Base-by-base conservation (phyloP, 1,139 yeast species). In the Hemisphaericaspora subhashii region DNA sequence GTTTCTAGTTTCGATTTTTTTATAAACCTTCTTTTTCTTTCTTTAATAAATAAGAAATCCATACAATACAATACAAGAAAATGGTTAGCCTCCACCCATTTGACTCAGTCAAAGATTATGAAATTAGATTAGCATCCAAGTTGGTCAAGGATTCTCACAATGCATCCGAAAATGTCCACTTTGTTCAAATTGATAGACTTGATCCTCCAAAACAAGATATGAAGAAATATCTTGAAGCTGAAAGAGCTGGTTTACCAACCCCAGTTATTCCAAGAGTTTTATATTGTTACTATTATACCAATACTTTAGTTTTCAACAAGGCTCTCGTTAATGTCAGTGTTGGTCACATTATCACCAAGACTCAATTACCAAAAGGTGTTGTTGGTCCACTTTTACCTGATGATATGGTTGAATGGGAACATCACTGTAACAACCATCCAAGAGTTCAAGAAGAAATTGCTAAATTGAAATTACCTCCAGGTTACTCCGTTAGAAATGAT, bases 141-240 rank as follows among this genome's bases (percentile, higher is more conserved):
- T 71, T 82, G 44, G 65, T 83, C 61, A 81, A 81, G 60, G 83
- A 78, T 55, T 62, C 79, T 41, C 66, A 77, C 47, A 64, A 74
- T 18, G 74, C 77, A 6, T 49, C 57, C 18, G 76, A 66, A 40
- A 56, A 66, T 42, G 75, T 86, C 36, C 90, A 83, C 62, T 83
- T 86, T 64, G 79, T 81, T 51, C 86, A 80, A 56, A 68, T 86
- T 41, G 92, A 85, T 55, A 75, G 81, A 54, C 60, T 79, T 41
- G 95, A 87, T 57, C 95, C 96, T 25, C 94, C 95, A 46, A 87
- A 87, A 74, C 68, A 77, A 52, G 79, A 75, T 49, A 81, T 87
- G 83, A 60, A 81, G 44, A 77, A 74, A 51, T 86, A 73, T 60
- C 68, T 87, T 48, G 85, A 78, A 42, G 86, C 88, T 40, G 92